phyloP scores from a whole-genome alignment of 257 asterid genomes.

The Salvia miltiorrhiza region DNA sequence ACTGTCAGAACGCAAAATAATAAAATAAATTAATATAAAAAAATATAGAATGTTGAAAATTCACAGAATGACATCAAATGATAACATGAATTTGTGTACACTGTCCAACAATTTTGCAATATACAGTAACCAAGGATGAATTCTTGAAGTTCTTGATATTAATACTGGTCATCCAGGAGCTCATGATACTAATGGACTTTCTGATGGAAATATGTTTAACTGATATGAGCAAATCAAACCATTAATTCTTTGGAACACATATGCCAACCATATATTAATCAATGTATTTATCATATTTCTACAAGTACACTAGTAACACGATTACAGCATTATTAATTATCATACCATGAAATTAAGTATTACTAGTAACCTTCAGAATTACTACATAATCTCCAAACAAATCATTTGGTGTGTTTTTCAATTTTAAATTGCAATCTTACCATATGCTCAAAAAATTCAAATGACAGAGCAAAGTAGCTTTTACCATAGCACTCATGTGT shows the following conservation, averaged over 20 bases:
- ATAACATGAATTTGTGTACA: not conserved
- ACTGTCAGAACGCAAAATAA: slow-evolving; percentile 42
- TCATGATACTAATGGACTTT: slow-evolving; percentile 1
- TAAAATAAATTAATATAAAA: slow-evolving; percentile 2
- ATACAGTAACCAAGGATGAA: slow-evolving; percentile 4
- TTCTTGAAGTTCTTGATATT: not conserved
- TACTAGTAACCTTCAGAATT: not conserved
- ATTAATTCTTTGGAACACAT: not conserved
- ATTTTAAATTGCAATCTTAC: not conserved
- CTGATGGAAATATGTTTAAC: not conserved
- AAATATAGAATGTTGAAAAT: not conserved
- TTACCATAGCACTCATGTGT: not conserved
- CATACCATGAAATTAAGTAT: not conserved
- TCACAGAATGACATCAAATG: not conserved
- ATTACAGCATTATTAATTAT: not conserved
- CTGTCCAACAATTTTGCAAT: not conserved
- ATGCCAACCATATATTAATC: not conserved
- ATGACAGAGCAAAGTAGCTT: not conserved
- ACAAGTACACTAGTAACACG: not conserved
- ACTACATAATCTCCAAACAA: not conserved
- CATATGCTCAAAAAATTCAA: not conserved
- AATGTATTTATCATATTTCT: not conserved
- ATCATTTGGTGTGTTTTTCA: slow-evolving; percentile 1
- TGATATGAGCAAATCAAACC: not conserved
- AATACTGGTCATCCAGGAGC: slow-evolving; percentile 9